phyloP scores from a whole-genome alignment of 192 early-diverging fungal species.

The Gamsiella multidivaricata region DNA sequence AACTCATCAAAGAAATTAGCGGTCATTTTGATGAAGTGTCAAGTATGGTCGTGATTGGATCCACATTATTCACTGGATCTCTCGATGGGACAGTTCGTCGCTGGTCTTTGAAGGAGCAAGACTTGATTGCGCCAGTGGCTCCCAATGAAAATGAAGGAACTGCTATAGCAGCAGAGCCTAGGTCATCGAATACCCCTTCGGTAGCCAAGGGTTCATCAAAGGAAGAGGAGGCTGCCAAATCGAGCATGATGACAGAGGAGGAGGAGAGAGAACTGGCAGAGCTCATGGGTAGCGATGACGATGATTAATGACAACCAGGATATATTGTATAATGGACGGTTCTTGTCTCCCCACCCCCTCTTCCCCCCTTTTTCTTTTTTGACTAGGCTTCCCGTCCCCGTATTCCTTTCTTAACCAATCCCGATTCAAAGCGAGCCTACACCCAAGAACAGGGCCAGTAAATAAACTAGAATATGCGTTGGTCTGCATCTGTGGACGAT shows the following conservation, averaged over 20 bases:
- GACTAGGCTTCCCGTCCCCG: too few relatives aligned
- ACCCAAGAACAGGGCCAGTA: too few relatives aligned
- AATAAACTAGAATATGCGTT: too few relatives aligned
- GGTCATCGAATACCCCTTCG: neutral
- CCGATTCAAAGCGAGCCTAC: too few relatives aligned
- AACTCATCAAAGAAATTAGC: slow-evolving; percentile 78
- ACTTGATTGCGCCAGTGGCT: slow-evolving; percentile 4
- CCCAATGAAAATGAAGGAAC: slow-evolving; percentile 11
- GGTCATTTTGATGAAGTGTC: slow-evolving; percentile 94
- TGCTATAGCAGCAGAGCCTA: neutral
- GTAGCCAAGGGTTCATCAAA: neutral
- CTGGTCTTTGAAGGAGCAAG: slow-evolving; percentile 68
- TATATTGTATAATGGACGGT: neutral
- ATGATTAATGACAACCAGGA: slow-evolving; percentile 11
- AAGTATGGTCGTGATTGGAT: slow-evolving; percentile 67
- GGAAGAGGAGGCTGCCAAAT: neutral
- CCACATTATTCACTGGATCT: slow-evolving; percentile 79
- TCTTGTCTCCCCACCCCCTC: too few relatives aligned
- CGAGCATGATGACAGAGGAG: slow-evolving; percentile 80
- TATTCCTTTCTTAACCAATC: too few relatives aligned
- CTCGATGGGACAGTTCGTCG: slow-evolving; percentile 87
- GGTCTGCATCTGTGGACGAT: too few relatives aligned
- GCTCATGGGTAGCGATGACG: slow-evolving; percentile 78
- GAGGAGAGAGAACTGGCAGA: slow-evolving; percentile 91
- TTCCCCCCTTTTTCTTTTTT: too few relatives aligned